These are phyloP conservation scores for Huntiella bhutanensis DNA, from an alignment of 2,329 filamentous ascomycete species.

Conservation along the genomic window DNA sequence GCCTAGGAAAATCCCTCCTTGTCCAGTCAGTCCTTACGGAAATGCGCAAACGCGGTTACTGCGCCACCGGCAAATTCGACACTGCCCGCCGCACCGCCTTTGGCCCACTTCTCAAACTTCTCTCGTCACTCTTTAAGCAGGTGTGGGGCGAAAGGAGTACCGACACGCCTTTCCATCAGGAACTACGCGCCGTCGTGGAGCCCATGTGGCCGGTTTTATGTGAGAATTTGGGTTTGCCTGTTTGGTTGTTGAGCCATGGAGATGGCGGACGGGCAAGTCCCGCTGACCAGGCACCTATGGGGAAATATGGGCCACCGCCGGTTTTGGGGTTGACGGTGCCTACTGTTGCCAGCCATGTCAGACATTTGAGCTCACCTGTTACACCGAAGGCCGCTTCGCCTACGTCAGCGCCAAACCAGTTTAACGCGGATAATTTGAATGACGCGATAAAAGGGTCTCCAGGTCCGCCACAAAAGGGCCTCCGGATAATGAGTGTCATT, in stretches of 20 bases:
- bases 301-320: constrained; percentile 9
- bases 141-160: constrained; percentile 49
- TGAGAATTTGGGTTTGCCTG: constrained; percentile 40
- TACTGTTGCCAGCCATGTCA: constrained; percentile 19
- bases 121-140: constrained; percentile 48
- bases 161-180: constrained; percentile 42
- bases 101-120: constrained; percentile 42
- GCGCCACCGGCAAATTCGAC: constrained; percentile 48
- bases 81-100: constrained; percentile 40
- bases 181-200: constrained; percentile 40
- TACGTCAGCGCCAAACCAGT: constrained; percentile 20
- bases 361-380: constrained; percentile 31
- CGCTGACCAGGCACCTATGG: constrained; percentile 13
- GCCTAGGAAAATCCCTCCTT: constrained; percentile 46
- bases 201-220: constrained; percentile 47
- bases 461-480: constrained; percentile 26
- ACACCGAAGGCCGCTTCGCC: constrained; percentile 28
- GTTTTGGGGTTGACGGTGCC: constrained; percentile 10
- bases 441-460: not conserved
- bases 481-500: constrained; percentile 72
- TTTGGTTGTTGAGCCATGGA: constrained; percentile 43
- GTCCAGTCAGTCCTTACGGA: constrained; percentile 44
- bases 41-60: constrained; percentile 42
- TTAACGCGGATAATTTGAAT: constrained; percentile 25
- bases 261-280: constrained; percentile 13